Base-by-base conservation (phyloP, 1,139 yeast genomes). In the Kluyveromyces sp. region DNA sequence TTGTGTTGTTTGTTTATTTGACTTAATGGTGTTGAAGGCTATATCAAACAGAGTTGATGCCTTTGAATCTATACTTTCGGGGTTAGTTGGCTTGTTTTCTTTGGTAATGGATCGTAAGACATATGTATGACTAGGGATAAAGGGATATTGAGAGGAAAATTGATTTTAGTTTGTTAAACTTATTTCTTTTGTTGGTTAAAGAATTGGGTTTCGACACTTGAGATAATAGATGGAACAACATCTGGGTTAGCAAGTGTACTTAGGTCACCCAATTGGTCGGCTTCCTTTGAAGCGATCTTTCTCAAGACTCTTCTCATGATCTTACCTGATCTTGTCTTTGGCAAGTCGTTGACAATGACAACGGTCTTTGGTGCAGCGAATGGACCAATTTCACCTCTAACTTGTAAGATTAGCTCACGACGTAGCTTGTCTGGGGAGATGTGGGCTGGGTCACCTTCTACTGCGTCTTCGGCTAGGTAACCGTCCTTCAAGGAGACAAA, bases 241-340 rank as follows among this genome's bases (percentile, higher is more conserved):
- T 78, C 81, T 37, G 97, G 95, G 69, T 92, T 88, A 49, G 94
- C 81, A 67, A 92, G 77, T 44, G 98, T 92, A 52, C 95, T 76
- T 64, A 87, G 77, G 68, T 92, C 98, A 58, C 98, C 98, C 60
- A 92, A 75, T 68, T 87, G 89, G 59, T 88, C 96, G 53, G 87
- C 92, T 72, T 92, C 97, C 59, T 85, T 79, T 46, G 92, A 78
- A 41, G 92, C 81, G 52, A 92, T 75, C 75, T 92, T 92, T 74
- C 98, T 83, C 71, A 92, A 78, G 59, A 92, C 86, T 75, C 98
- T 86, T 77, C 98, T 85, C 96, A 92, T 90, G 67, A 92, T 90
- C 78, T 92, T 92, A 62, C 98, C 98, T 31, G 96, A 88, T 73
- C 98, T 81, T 34, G 98, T 92, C 79, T 89, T 90, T 69, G 98